These are phyloP conservation scores for Mycena chlorophos DNA, from an alignment of 768 basidiomycete genomes.

Conservation along the genomic window DNA sequence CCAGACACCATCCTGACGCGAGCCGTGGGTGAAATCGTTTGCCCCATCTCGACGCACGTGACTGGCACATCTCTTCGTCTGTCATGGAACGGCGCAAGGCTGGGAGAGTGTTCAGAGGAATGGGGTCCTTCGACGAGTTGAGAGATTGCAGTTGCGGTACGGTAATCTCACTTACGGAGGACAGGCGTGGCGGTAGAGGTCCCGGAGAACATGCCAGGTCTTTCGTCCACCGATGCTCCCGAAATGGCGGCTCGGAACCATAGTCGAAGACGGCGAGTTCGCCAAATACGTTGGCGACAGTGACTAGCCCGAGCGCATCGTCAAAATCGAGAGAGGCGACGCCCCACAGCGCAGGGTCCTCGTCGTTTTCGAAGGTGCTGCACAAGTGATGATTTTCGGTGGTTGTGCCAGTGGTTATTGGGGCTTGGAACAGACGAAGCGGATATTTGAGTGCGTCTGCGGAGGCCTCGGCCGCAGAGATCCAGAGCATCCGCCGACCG, in stretches of 20 bases:
- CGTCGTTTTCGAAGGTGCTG: neutral
- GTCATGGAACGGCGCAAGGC: neutral
- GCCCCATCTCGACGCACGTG: neutral
- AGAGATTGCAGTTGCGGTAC: neutral
- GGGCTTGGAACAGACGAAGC: neutral
- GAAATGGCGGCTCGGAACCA: neutral
- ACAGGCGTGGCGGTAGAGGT: neutral
- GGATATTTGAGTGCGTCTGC: neutral
- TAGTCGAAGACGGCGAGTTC: neutral
- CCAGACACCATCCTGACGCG: too few relatives aligned
- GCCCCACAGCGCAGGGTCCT: neutral
- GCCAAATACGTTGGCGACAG: neutral
- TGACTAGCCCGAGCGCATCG: neutral
- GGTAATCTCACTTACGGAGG: neutral
- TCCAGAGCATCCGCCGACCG: neutral
- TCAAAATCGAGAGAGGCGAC: neutral
- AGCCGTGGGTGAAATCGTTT: too few relatives aligned
- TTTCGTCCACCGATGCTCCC: neutral
- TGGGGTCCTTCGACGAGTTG: neutral
- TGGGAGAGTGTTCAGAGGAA: neutral
- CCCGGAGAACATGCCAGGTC: neutral
- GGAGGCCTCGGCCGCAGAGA: neutral
- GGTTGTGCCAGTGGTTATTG: neutral
- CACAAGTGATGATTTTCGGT: neutral
- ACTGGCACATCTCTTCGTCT: neutral